Evolutionary conservation across 2,329 filamentous ascomycete species (phyloP), one percentile per base, ranked within the genome.

Genomic region (Trichoderma polysporum): DNA sequence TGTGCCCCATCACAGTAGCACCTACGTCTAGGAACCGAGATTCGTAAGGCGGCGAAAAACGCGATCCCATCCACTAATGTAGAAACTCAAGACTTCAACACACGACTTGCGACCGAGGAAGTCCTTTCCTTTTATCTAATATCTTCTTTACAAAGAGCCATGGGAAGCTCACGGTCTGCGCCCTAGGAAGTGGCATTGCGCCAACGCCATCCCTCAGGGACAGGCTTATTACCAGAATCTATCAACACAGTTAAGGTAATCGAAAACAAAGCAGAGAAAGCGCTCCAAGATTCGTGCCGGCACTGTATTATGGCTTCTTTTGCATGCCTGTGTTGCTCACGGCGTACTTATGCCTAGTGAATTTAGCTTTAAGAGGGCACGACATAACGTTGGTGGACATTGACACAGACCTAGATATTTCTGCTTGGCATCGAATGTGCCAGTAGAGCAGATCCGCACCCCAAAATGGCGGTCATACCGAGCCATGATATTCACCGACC

Each of bases 401-500:
- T 75, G 66, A 77, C 58, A 31, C 15, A 4, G 56, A 12, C 5
- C 0, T 17, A 94, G 91, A 97, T 98, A 70, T 90, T 84, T 61
- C 80, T 87, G 6, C 86, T 98, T 31, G 94, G 91, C 0, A 73
- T 88, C n/a, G 90, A 88, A n/a, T 97, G 94, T 70, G 85, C 90
- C 17, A 76, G 84, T 93, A 66, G 92, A 94, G 39, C 86, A 84
- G 68, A 97, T 98, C 78, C 88, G 94, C 69, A 93, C 91, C 0
- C 91, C 94, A 0, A 83, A 83, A 9, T 96, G 91, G 87, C 86
- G 95, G 35, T 91, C 93, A 0, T 93, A 96, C 76, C 88, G 95
- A 67, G 92, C 95, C 2, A 81, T 86, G 70, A 95, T 98, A 90
- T 99, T 98, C 76, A 89, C 97, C 53, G 86, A 87, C 25, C 90